phyloP scores from a whole-genome alignment of 176 grass and related monocot species.

The Ananas comosus region DNA sequence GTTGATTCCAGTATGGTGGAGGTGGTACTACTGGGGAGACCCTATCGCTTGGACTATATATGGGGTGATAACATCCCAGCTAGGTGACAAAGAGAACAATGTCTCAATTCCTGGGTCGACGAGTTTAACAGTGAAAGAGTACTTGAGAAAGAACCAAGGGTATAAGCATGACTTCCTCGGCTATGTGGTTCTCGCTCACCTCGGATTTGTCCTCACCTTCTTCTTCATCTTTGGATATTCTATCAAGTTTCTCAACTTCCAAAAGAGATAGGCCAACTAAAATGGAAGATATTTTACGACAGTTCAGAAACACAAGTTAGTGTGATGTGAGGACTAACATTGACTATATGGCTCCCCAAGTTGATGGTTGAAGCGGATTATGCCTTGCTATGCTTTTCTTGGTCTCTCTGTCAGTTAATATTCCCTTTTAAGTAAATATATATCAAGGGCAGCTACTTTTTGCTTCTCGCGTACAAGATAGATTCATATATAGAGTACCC shows the following conservation, averaged over 20 bases:
- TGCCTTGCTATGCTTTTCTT: background rate
- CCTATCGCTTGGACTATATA: conserved; percentile 80
- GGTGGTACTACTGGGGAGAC: conserved; percentile 88
- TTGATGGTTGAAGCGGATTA: background rate
- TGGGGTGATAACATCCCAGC: conserved; percentile 53
- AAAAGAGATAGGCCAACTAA: conserved; percentile 34
- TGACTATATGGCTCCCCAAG: background rate
- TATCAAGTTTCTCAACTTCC: conserved; percentile 66
- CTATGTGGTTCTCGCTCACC: conserved; percentile 46
- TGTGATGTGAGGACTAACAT: background rate
- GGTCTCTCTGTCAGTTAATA: background rate
- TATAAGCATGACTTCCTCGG: conserved; percentile 48
- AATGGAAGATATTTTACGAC: background rate
- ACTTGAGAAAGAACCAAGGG: conserved; percentile 38
- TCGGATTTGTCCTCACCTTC: conserved; percentile 47
- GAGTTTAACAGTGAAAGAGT: conserved; percentile 26
- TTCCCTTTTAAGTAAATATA: too few species aligned
- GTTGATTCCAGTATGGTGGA: conserved; percentile 81
- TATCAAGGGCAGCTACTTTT: too few species aligned
- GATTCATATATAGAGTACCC: too few species aligned
- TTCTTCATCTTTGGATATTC: conserved; percentile 66
- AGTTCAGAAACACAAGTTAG: too few species aligned
- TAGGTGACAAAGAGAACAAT: conserved; percentile 18
- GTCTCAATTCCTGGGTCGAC: conserved; percentile 33
- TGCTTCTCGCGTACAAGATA: too few species aligned